phyloP scores from a whole-genome alignment of 495 filamentous ascomycete genomes.

The Penicillium lagena region DNA sequence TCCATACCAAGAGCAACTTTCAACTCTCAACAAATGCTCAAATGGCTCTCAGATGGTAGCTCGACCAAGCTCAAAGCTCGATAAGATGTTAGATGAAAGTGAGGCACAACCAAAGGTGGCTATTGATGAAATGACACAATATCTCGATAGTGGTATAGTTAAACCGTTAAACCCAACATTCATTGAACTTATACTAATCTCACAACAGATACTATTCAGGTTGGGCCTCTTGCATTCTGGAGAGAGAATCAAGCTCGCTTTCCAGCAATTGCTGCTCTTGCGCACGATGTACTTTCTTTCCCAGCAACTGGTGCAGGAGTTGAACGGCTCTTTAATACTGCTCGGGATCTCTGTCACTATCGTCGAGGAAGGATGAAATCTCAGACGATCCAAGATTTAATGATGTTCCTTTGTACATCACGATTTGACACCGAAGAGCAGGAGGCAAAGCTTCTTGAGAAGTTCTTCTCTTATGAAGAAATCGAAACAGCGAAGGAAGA shows the following conservation, averaged over 20 bases:
- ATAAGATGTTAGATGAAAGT: not conserved
- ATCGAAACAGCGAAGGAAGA: not conserved
- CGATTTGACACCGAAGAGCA: not conserved
- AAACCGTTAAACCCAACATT: not conserved
- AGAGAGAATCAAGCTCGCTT: not conserved
- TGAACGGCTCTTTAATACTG: not conserved
- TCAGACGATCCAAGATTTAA: not conserved
- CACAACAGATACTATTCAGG: not conserved
- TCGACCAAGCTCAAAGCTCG: not conserved
- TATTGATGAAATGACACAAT: not conserved
- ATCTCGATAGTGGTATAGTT: slow-evolving; percentile 1
- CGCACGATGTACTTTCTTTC: not conserved
- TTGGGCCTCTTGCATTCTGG: not conserved
- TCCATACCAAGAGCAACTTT: not conserved
- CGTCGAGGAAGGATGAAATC: not conserved
- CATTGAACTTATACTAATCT: not conserved
- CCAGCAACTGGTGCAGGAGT: not conserved
- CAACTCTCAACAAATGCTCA: not conserved
- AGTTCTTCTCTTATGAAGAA: not conserved
- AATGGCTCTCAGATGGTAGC: not conserved
- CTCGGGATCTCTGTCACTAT: not conserved
- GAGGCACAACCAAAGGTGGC: not conserved
- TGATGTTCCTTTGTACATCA: not conserved
- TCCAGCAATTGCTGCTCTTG: not conserved
- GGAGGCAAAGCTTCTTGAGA: not conserved